Evolutionary conservation across 2,329 filamentous ascomycete genomes (phyloP), one percentile per base, ranked within the genome.

Genomic region (Magnaporthiopsis incrustans): DNA sequence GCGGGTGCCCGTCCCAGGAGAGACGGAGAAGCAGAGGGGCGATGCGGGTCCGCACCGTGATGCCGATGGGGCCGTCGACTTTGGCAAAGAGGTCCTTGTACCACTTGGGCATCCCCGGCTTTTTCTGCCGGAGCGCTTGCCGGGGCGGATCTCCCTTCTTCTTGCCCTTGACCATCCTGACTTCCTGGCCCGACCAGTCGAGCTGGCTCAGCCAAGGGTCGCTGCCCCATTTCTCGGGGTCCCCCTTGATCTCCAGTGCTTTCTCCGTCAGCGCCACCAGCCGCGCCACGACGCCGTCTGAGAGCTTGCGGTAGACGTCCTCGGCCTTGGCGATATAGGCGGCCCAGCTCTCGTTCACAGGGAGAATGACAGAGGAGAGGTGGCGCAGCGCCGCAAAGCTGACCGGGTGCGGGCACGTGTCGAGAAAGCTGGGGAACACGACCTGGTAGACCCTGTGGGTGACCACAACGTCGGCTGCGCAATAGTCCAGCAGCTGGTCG

Each of bases 381-480:
- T 98, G 95, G 22, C 95, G 85, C 25, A 99, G 81, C 2, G 95
- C 95, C 2, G 92, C 94, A 71, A 99, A 99, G 76, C 93, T 98
- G 71, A 99, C 95, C 0, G 95, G 95, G 75, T 99, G 96, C 0
- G 95, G 95, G 72, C 95, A 99, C 32, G 90, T 91, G 59, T 92
- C 82, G 26, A 97, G 79, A 70, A 97, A 99, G 65, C 90, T 89
- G 1, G 92, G 91, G 67, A 99, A 95, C 1, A 98, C 92, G 66
- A 92, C 92, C 73, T 92, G 89, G 76, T 94, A 99, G n/a, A 99
- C 90, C 60, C 88, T 87, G 71, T 99, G 95, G 0, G 95, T 99
- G 69, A 97, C 88, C 50, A 88, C 87, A 25, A 99, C 95, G 77
- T 99, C 95, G 1, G 91, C 91, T 15, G 95, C 95, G 73, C 95